Evolutionary conservation across 805 yeast genomes (phyloP).

Genomic region (Yamadazyma sp.): DNA sequence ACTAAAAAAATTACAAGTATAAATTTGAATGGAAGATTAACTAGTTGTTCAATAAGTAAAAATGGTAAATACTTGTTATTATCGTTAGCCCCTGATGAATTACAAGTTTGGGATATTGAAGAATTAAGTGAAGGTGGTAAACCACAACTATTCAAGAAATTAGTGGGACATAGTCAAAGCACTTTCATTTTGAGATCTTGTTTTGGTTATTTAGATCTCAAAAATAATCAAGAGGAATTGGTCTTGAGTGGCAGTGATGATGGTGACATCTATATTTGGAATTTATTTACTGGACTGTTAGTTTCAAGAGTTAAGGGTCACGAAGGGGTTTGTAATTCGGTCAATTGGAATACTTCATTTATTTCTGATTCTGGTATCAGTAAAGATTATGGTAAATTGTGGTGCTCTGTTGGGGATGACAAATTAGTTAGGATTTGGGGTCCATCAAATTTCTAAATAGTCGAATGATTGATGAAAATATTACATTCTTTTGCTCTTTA

Average conservation of each 20-base stretch:
- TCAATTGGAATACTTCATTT: constrained; percentile 58
- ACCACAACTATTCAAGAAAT: constrained; percentile 57
- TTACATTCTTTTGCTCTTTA: background rate
- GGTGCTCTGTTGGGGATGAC: constrained; percentile 89
- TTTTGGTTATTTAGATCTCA: constrained; percentile 56
- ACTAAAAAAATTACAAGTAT: constrained; percentile 42
- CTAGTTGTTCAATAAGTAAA: constrained; percentile 59
- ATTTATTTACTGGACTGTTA: constrained; percentile 64
- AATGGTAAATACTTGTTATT: constrained; percentile 55
- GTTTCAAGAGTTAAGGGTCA: constrained; percentile 64
- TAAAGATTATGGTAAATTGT: constrained; percentile 43
- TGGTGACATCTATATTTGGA: constrained; percentile 76
- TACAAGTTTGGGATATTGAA: constrained; percentile 77
- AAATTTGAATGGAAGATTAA: constrained; percentile 54
- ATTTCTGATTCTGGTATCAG: constrained; percentile 5
- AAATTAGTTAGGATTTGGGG: constrained; percentile 67
- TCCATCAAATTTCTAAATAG: constrained; percentile 11
- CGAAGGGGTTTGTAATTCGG: constrained; percentile 66
- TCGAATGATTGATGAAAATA: background rate
- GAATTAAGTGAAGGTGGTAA: constrained; percentile 20
- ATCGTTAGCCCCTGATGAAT: constrained; percentile 69
- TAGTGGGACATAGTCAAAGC: constrained; percentile 69
- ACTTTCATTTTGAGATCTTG: constrained; percentile 71
- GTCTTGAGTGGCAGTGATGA: constrained; percentile 84
- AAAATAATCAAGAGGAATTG: constrained; percentile 51